Base-by-base conservation (phyloP, 2,329 filamentous ascomycete genomes). In the Ambrosiella cleistominuta region DNA sequence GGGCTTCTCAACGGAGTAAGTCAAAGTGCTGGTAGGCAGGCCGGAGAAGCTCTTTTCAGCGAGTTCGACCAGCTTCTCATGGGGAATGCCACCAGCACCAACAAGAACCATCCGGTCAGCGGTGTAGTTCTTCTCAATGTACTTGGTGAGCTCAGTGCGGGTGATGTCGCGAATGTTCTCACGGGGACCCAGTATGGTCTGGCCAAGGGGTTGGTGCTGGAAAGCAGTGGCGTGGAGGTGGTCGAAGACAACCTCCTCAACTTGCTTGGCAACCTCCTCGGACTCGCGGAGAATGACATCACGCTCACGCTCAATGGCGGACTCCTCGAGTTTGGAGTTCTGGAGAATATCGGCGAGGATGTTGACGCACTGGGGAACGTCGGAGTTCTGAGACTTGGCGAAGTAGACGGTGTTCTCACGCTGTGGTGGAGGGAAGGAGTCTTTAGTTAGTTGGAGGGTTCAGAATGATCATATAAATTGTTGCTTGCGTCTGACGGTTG, bases 351-450 rank as follows among this genome's bases (percentile, higher is more conserved):
- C 93, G 78, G 93, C 86, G 62, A 98, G 88, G 68, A 98, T 97
- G 73, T 98, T 89, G 73, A 98, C 93, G 70, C 88, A 88, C 72
- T 90, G 86, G 68, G 90, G 90, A 62, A 97, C 89, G 71, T 98
- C 91, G 74, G 86, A 83, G 79, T 98, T 98, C 80, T 98, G 95
- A 64, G 91, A 85, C 78, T 97, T 96, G 74, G 93, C 93, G 74
- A 97, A 98, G 82, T 98, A 98, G 70, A 98, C 93, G 67, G 93
- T 98, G 81, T 96, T 97, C 75, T 98, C 93, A 73, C 93, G 88
- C 90, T 88, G 67, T 63, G 63, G 62, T 45, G 19, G 40, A 19
- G 19, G 49, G 56, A 57, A 53, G 7, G 35, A 47, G n/a, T 11
- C 19, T 50, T n/a, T 39, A 35, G 58, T 60, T 38, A 60, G 58